Evolutionary conservation across 192 early-diverging fungal species (phyloP).

Genomic region (Backusella westeae): DNA sequence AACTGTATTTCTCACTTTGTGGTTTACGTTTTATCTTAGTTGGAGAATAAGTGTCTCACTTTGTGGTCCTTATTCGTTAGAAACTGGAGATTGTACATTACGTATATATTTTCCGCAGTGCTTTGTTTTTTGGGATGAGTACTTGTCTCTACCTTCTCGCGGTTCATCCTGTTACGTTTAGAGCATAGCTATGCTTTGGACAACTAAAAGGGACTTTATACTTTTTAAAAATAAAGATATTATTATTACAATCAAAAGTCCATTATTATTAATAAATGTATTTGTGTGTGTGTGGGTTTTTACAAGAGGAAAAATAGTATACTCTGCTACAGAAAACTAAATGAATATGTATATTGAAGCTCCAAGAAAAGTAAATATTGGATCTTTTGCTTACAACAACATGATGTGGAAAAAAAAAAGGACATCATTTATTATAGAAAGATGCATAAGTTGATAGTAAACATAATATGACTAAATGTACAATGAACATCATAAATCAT

Average conservation of each 20-base stretch:
- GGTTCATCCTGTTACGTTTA: background rate
- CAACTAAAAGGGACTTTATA: background rate
- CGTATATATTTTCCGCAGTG: background rate
- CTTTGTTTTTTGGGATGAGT: background rate
- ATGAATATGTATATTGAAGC: too few relatives aligned
- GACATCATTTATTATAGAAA: too few relatives aligned
- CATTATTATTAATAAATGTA: background rate
- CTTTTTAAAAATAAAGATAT: background rate
- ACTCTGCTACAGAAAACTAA: background rate
- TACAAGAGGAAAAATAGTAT: background rate
- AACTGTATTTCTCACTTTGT: background rate
- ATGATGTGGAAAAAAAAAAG: too few relatives aligned
- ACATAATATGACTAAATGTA: too few relatives aligned
- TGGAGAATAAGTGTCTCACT: background rate
- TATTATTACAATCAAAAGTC: background rate
- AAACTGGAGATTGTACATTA: background rate
- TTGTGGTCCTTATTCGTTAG: background rate
- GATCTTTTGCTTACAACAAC: too few relatives aligned
- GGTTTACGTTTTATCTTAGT: background rate
- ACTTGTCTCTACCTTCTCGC: background rate
- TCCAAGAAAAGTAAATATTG: too few relatives aligned
- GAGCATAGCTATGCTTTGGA: background rate
- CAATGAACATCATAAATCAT: background rate
- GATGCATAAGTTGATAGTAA: too few relatives aligned
- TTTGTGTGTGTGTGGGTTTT: background rate